A percentile compares a stretch with the other conserved stretches of the same genome.
These are phyloP conservation scores for Starmerella roubikii DNA, from an alignment of 805 yeast genomes.

Conservation along the genomic window DNA sequence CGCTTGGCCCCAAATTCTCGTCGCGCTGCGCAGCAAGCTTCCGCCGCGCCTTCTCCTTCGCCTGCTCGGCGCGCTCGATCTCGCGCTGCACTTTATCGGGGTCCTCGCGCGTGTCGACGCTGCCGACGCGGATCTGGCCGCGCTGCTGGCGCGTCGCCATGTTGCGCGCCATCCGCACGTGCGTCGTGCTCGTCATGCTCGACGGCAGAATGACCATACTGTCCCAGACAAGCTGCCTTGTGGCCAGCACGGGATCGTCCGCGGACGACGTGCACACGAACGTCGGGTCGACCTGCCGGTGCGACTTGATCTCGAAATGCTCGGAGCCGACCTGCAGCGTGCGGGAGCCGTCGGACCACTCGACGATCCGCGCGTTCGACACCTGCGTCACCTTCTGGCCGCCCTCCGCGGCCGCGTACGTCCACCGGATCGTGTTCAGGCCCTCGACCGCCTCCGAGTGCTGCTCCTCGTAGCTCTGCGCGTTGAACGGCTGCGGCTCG, in stretches of 20 bases:
- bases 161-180: slow-evolving; percentile 50
- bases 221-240: slow-evolving; percentile 51
- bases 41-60: slow-evolving; percentile 29
- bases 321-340: slow-evolving; percentile 82
- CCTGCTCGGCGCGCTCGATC: slow-evolving; percentile 29
- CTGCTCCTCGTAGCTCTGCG: slow-evolving; percentile 17
- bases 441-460: slow-evolving; percentile 24
- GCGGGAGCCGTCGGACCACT: slow-evolving; percentile 87
- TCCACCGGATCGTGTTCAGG: slow-evolving; percentile 79
- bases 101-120: slow-evolving; percentile 30
- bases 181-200: slow-evolving; percentile 76
- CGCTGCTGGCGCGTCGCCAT: slow-evolving; percentile 25
- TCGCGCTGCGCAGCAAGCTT: slow-evolving; percentile 30
- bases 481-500: slow-evolving; percentile 76
- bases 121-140: slow-evolving; percentile 24
- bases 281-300: slow-evolving; percentile 40
- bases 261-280: slow-evolving; percentile 60
- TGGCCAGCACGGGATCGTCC: slow-evolving; percentile 54
- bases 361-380: slow-evolving; percentile 76
- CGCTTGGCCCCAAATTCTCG: slow-evolving; percentile 14
- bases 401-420: slow-evolving; percentile 52
- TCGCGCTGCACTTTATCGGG: slow-evolving; percentile 35
- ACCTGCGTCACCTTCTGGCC: slow-evolving; percentile 57
- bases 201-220: slow-evolving; percentile 73
- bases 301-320: slow-evolving; percentile 51